phyloP scores from a whole-genome alignment of 2,329 filamentous ascomycete species.

The Venturia oleaginea region DNA sequence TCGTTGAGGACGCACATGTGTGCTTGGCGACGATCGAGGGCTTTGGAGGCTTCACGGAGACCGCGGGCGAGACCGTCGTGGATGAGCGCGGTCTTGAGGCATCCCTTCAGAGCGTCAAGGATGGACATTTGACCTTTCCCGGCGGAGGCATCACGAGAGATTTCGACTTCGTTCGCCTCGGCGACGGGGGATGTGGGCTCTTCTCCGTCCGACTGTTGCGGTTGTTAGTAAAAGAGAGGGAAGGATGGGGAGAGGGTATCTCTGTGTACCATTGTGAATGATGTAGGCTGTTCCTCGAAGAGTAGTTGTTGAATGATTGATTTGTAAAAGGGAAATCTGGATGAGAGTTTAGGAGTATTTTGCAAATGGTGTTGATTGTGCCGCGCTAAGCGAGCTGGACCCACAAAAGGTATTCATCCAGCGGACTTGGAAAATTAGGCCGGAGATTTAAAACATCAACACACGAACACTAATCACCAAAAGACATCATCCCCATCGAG shows the following conservation, averaged over 20 bases:
- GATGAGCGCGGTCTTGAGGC: constrained; percentile 97
- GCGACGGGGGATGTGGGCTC: constrained; percentile 79
- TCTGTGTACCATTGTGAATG: constrained; percentile 4
- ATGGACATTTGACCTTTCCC: constrained; percentile 90
- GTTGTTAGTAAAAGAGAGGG: not conserved
- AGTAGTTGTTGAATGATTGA: constrained; percentile 9
- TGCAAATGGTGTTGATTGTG: not conserved
- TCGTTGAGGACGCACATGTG: constrained; percentile 99
- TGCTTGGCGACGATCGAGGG: constrained; percentile 94
- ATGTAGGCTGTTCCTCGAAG: constrained; percentile 14
- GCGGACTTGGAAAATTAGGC: too few species aligned
- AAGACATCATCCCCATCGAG: not conserved
- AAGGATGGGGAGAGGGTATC: not conserved
- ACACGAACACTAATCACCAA: not conserved
- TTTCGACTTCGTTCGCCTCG: constrained; percentile 85
- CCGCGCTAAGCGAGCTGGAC: constrained; percentile 1
- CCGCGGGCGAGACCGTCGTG: constrained; percentile 98
- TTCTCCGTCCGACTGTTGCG: constrained; percentile 96
- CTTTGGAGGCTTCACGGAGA: constrained; percentile 97
- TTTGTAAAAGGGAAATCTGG: not conserved
- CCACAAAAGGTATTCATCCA: not conserved
- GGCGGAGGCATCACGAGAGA: constrained; percentile 76
- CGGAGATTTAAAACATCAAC: not conserved
- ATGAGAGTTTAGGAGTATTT: not conserved
- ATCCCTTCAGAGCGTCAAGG: constrained; percentile 96